Evolutionary conservation across 306 rosid genomes (phyloP), one percentile per base, ranked within the genome.

Genomic region (Castanopsis chinensis): DNA sequence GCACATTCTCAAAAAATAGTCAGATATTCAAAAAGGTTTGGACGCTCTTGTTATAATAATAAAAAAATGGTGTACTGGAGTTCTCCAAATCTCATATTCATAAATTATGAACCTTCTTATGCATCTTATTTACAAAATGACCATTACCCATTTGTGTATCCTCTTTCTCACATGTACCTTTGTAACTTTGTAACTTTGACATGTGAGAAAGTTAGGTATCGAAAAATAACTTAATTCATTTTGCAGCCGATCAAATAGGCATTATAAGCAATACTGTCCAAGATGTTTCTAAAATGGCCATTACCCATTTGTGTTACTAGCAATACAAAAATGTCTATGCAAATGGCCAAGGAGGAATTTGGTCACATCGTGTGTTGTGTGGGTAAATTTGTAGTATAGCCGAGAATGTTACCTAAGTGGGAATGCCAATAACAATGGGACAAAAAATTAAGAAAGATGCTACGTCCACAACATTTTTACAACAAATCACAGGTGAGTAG

Each of bases 21-120:
- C 10, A 37, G 0, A 37, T 6, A 1, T 6, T 37, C 9, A 0
- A 37, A 37, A 0, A 37, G 0, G 2, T 37, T 0, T 37, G 0
- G 0, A 37, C 0, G 6, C 41, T 1, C 0, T 35, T 35, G 0
- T 35, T 35, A 35, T 35, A 5, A 35, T 1, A 35, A 5, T n/a
- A n/a, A 1, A 35, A 35, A 35, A 35, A n/a, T n/a, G n/a, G n/a
- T n/a, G n/a, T n/a, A n/a, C n/a, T n/a, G n/a, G n/a, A n/a, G n/a
- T n/a, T n/a, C n/a, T n/a, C 43, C 7, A 0, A 45, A 4, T 45
- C 53, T 45, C 53, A 2, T 45, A 3, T 12, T 45, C 53, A 45
- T 10, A 45, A 45, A 45, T 45, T 45, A 1, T 45, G 15, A 45
- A 45, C 17, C 15, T 13, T 45, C 15, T 37, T 7, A 37, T 45